Percentiles rank a stretch among this genome's conserved stretches.
Conservation (phyloP, 306 rosid genomes). For the Acmispon strigosus region DNA sequence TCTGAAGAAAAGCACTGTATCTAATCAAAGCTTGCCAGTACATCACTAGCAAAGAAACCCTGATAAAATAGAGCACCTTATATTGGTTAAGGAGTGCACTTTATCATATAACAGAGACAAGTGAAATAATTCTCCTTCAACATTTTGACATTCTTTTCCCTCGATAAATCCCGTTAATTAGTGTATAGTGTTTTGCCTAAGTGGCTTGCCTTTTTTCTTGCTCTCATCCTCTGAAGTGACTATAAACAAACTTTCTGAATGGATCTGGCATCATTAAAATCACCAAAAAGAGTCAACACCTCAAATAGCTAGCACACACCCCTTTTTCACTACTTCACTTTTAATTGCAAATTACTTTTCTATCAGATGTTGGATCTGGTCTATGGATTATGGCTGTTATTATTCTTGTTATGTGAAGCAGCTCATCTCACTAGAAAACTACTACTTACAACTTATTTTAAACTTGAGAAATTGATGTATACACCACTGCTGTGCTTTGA, state of each 20-base stretch:
- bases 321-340: neutral
- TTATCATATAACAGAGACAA: neutral
- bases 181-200: neutral
- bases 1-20: neutral
- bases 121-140: neutral
- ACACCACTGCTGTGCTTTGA: neutral
- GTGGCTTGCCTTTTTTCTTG: neutral
- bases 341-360: neutral
- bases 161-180: neutral
- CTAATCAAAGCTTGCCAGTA: neutral
- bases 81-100: neutral
- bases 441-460: neutral
- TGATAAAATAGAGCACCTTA: neutral
- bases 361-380: conserved; percentile 2
- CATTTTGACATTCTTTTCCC: neutral
- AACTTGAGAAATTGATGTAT: conserved; percentile 3
- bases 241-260: neutral
- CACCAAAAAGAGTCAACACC: neutral
- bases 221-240: neutral
- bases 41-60: neutral
- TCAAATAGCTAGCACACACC: neutral
- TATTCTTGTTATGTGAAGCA: neutral
- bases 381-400: neutral
- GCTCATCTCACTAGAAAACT: neutral
- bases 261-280: neutral